Base-by-base conservation (phyloP, 805 yeast genomes). In the Lipomyces sp. region DNA sequence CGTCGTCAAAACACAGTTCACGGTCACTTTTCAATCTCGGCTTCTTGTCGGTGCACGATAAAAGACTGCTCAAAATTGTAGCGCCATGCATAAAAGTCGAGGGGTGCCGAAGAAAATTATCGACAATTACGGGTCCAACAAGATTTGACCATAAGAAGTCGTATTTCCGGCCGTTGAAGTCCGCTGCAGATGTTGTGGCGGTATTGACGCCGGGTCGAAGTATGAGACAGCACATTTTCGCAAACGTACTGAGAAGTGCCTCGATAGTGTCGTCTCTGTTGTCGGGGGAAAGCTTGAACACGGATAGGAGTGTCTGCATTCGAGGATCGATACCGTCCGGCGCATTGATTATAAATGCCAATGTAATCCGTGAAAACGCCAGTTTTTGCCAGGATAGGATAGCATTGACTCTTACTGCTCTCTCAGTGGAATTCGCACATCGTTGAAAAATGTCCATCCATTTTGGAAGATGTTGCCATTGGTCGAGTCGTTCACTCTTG, bases 331-430 rank as follows among this genome's bases (percentile, higher is more conserved):
- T 29, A 1, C 24, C 23, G 19, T 46, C 46, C 2, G 46, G 28
- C 8, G 37, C 32, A 13, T 21, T 29, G n/a, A 43, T 28, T n/a
- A 42, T 18, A 21, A 39, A 31, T n/a, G 43, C 31, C 8, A 38
- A 18, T 10, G 47, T 46, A 16, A 51, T 35, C 52, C 51, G 51
- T 6, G 39, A 44, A 23, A 44, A 53, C 1, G 47, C 52, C 11
- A 53, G 39, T 6, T 36, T 42, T 23, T 53, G 53, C 58, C 58
- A 53, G 13, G 42, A 24, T 10, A 31, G 11, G 13, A 53, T 38
- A 4, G 58, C 58, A 11, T 26, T 43, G 14, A 21, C 34, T 4
- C 48, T 23, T 8, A 46, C 35, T 2, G 28, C 18, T 2, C 28
- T 22, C 5, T 53, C 52, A 2, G 37, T n/a, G 4, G 58, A 53